phyloP scores from a whole-genome alignment of 2,329 filamentous ascomycete genomes.

The Ceratocystiopsis minuta region DNA sequence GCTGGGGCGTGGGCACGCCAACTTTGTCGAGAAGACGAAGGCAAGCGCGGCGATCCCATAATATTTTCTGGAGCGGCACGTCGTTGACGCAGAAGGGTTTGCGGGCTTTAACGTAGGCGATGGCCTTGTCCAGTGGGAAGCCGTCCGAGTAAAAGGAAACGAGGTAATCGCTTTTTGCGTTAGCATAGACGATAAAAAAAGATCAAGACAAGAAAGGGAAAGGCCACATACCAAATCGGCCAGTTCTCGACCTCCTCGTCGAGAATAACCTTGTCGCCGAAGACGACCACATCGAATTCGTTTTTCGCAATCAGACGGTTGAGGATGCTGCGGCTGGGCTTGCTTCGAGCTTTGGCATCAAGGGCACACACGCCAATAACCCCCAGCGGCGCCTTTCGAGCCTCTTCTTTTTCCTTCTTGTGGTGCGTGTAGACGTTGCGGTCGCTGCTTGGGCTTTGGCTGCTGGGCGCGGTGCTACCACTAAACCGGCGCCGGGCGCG shows the following conservation, averaged over 20 bases:
- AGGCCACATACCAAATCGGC: conserved; percentile 58
- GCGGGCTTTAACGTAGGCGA: conserved; percentile 80
- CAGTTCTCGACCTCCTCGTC: conserved; percentile 95
- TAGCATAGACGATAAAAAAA: conserved; percentile 8
- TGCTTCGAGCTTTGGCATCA: conserved; percentile 89
- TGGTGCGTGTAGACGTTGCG: conserved; percentile 21
- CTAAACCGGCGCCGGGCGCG: conserved; percentile 59
- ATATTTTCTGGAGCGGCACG: conserved; percentile 85
- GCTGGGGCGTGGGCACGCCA: conserved; percentile 71
- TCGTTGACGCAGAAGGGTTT: conserved; percentile 98
- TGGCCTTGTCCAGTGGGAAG: conserved; percentile 91
- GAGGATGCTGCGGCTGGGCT: conserved; percentile 89
- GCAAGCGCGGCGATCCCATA: conserved; percentile 90
- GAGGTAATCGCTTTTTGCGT: conserved; percentile 53
- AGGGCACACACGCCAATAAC: conserved; percentile 87
- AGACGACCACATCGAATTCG: conserved; percentile 93
- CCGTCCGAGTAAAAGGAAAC: conserved; percentile 98
- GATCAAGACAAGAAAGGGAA: no score
- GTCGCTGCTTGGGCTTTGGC: conserved; percentile 62
- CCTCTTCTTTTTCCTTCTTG: conserved; percentile 41
- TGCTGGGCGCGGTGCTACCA: conserved; percentile 65
- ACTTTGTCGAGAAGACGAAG: conserved; percentile 76
- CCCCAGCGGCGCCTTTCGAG: conserved; percentile 43
- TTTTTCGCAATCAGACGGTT: conserved; percentile 78
- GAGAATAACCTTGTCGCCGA: conserved; percentile 95